Evolutionary conservation across 2,329 filamentous ascomycete species (phyloP), one percentile per base, ranked within the genome.

Genomic region (Fusarium neocosmosporiellum): DNA sequence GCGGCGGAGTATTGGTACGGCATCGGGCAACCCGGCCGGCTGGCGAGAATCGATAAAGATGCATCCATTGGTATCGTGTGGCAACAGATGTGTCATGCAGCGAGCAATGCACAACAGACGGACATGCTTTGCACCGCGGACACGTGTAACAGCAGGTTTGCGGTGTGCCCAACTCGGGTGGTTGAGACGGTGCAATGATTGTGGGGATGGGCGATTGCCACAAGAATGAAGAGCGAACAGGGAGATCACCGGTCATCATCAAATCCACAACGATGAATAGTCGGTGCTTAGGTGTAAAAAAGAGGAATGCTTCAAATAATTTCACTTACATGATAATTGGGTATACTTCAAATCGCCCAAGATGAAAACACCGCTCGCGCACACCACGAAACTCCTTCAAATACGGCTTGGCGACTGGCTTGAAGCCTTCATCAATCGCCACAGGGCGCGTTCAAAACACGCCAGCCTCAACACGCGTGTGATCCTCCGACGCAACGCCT

Each of bases 291-390:
- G 11, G 18, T 4, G 18, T n/a, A 31, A 50, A 50, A 50, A 31
- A 31, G 2, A 0, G 4, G 1, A 27, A 31, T 9, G 2, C n/a
- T 31, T n/a, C 1, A 1, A 13, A 50, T 50, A 1, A 11, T 29
- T 11, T 6, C 3, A 27, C 4, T 11, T 27, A 29, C 22, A n/a
- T 1, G 6, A 13, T 0, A 2, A 50, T 50, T 50, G 14, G 4
- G 27, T 14, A n/a, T 5, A 13, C 27, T n/a, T 29, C 7, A 20
- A 5, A 50, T 5, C 1, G 4, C 4, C 2, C 10, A n/a, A 50
- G 7, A 20, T 6, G 18, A 7, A 29, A 14, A 50, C 46, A 20
- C 4, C 2, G 0, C 46, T 20, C 1, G 18, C 20, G 46, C 18
- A 31, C 46, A 50, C 27, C 46, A 50, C 7, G 18, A 50, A 31